Conservation (phyloP, 257 asterid genomes). For the Nicotiana paniculata region DNA sequence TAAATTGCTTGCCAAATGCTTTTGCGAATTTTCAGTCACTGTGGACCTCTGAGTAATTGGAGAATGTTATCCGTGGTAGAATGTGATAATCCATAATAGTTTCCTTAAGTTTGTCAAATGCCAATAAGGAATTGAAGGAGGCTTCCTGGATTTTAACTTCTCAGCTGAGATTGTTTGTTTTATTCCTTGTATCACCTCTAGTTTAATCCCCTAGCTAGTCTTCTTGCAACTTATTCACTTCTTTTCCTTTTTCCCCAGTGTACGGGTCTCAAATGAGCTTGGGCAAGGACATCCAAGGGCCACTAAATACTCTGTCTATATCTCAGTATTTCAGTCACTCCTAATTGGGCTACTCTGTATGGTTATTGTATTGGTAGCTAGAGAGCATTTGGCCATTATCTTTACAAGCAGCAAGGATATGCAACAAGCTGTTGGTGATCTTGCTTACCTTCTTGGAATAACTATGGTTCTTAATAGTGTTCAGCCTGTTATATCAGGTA, state of each 20-base stretch:
- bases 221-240: background rate
- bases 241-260: slow-evolving; percentile 29
- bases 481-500: slow-evolving; percentile 63
- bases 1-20: background rate
- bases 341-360: slow-evolving; percentile 59
- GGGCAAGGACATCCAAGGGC: slow-evolving; percentile 69
- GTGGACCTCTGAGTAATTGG: background rate
- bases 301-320: slow-evolving; percentile 52
- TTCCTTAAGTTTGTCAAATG: background rate
- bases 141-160: background rate
- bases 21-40: background rate
- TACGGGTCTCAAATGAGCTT: slow-evolving; percentile 78
- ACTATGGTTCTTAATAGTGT: slow-evolving; percentile 48
- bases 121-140: background rate
- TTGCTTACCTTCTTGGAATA: slow-evolving; percentile 58
- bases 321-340: slow-evolving; percentile 48
- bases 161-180: background rate
- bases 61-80: background rate
- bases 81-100: background rate
- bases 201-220: background rate
- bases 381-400: slow-evolving; percentile 42
- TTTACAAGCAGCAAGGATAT: slow-evolving; percentile 58
- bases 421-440: slow-evolving; percentile 59
- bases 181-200: background rate
- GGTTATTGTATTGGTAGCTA: slow-evolving; percentile 42